Conservation (phyloP, 2,329 filamentous ascomycete genomes). For the Claviceps africana region DNA sequence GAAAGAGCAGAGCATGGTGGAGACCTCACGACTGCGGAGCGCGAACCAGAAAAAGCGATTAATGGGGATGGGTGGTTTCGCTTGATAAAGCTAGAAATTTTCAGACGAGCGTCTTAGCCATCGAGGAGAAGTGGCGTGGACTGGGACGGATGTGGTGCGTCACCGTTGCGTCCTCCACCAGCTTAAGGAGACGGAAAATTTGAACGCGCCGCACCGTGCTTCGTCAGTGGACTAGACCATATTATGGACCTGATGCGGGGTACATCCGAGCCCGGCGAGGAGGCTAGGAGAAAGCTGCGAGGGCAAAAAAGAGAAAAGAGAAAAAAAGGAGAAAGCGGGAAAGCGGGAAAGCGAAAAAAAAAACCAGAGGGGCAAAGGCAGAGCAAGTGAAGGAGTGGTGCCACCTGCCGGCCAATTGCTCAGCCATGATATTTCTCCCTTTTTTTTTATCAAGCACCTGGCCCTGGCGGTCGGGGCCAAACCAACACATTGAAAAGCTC, state of each 20-base stretch:
- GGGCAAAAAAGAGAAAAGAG: too few species aligned
- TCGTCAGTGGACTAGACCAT: background rate
- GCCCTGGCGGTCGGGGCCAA: background rate
- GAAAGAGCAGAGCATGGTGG: background rate
- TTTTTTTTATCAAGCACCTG: background rate
- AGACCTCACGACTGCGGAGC: background rate
- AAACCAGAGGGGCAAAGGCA: too few species aligned
- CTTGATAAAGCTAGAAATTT: background rate
- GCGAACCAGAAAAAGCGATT: constrained; percentile 5
- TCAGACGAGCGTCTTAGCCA: background rate
- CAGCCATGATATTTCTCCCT: background rate
- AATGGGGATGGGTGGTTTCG: background rate
- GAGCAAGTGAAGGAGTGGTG: background rate
- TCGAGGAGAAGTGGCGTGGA: background rate
- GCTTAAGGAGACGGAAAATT: background rate
- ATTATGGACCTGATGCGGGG: background rate
- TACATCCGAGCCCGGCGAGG: background rate
- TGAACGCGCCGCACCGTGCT: background rate
- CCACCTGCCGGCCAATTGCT: background rate
- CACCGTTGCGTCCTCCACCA: background rate
- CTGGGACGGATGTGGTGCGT: background rate
- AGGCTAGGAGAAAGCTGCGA: background rate
- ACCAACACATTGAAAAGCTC: background rate
- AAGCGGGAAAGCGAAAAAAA: too few species aligned
- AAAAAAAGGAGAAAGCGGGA: background rate